Evolutionary conservation across 2,329 filamentous ascomycete genomes (phyloP).

Genomic region (Cyphellophora attinorum): DNA sequence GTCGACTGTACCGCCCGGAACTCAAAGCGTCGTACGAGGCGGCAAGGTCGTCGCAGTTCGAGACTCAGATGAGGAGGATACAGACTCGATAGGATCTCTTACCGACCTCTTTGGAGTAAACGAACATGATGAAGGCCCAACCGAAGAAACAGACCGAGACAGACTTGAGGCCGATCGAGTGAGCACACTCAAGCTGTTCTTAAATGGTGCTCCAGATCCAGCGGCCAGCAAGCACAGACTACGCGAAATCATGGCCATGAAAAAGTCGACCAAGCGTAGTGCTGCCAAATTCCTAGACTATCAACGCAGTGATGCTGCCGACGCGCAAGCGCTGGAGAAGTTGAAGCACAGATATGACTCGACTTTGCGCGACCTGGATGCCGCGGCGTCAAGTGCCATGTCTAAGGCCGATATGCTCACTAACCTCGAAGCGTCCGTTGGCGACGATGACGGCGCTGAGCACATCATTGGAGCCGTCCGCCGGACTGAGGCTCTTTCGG

Average conservation of each 20-base stretch:
- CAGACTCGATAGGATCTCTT: constrained; percentile 46
- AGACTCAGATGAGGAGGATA: constrained; percentile 64
- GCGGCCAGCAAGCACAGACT: constrained; percentile 15
- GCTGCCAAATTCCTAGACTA: constrained; percentile 26
- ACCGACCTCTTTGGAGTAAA: constrained; percentile 36
- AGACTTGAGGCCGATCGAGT: constrained; percentile 15
- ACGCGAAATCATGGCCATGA: constrained; percentile 14
- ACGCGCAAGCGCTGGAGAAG: constrained; percentile 50
- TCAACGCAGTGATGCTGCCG: constrained; percentile 48
- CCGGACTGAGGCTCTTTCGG: constrained; percentile 49
- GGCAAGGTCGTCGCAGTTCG: constrained; percentile 43
- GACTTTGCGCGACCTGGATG: constrained; percentile 20
- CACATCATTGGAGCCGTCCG: constrained; percentile 48
- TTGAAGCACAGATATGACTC: constrained; percentile 27
- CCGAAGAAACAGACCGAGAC: constrained; percentile 11
- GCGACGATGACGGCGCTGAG: constrained; percentile 26
- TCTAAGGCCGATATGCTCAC: constrained; percentile 23
- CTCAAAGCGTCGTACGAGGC: constrained; percentile 47
- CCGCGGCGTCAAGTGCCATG: constrained; percentile 31
- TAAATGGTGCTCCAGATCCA: constrained; percentile 9
- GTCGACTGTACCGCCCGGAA: constrained; percentile 16
- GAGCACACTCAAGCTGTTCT: constrained; percentile 12
- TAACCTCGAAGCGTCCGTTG: constrained; percentile 17
- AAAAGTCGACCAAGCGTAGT: constrained; percentile 12
- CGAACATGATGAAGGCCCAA: constrained; percentile 7